Conservation (phyloP, 2,329 filamentous ascomycete genomes). For the Fusarium brachygibbosum region DNA sequence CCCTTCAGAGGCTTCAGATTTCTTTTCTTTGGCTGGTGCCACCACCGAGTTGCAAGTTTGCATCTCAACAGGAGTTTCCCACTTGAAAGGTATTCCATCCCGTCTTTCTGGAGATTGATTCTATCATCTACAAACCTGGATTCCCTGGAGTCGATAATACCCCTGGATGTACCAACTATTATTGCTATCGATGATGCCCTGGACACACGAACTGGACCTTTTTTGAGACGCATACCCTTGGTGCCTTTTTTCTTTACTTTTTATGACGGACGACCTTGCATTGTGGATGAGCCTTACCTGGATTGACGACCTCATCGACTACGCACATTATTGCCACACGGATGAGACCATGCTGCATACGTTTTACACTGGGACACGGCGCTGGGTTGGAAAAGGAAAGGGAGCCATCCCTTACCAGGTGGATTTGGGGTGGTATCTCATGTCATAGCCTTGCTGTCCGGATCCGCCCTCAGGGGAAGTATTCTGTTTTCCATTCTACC, state of each 20-base stretch:
- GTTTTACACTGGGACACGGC: constrained; percentile 51
- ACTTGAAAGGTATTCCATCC: constrained; percentile 46
- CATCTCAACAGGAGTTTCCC: constrained; percentile 45
- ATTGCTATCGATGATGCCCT: constrained; percentile 46
- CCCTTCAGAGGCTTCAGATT: constrained; percentile 39
- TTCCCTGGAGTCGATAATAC: constrained; percentile 43
- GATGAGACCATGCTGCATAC: constrained; percentile 55
- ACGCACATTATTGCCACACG: constrained; percentile 44
- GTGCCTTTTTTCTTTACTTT: constrained; percentile 43
- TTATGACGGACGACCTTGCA: constrained; percentile 49
- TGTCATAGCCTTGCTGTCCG: constrained; percentile 54
- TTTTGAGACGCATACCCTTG: constrained; percentile 41
- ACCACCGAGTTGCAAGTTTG: constrained; percentile 50
- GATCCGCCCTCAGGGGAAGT: constrained; percentile 51
- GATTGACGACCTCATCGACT: constrained; percentile 49
- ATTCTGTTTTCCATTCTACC: constrained; percentile 49
- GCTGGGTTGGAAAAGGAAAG: constrained; percentile 51
- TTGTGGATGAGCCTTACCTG: constrained; percentile 47
- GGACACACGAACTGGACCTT: constrained; percentile 41
- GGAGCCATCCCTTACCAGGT: constrained; percentile 41
- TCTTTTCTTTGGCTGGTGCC: constrained; percentile 46
- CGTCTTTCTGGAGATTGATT: constrained; percentile 41
- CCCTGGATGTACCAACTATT: constrained; percentile 46
- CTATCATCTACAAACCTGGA: constrained; percentile 39
- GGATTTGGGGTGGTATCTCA: constrained; percentile 46